phyloP scores from a whole-genome alignment of 495 filamentous ascomycete genomes.

The Baudoinia panamericana region DNA sequence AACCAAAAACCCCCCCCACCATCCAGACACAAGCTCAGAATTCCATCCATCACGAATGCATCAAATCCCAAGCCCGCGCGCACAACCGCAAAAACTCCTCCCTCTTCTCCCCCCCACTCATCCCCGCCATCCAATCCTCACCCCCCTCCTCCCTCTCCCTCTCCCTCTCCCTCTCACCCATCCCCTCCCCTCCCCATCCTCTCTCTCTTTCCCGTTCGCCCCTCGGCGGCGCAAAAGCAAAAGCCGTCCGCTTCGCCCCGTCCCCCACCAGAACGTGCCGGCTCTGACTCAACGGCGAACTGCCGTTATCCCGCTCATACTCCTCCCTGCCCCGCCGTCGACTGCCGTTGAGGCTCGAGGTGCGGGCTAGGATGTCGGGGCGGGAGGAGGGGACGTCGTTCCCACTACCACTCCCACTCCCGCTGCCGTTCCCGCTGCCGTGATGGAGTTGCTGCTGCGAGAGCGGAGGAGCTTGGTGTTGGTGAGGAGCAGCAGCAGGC shows the following conservation, averaged over 20 bases:
- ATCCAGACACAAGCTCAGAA: too few relatives aligned
- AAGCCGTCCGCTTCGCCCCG: slow-evolving; percentile 17
- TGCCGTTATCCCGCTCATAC: slow-evolving; percentile 75
- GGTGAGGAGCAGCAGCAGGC: slow-evolving; percentile 7
- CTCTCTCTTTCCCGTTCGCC: too few relatives aligned
- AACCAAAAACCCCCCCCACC: too few relatives aligned
- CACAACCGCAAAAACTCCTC: slow-evolving; percentile 86
- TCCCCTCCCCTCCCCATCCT: slow-evolving; percentile 35
- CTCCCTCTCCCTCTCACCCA: slow-evolving; percentile 61
- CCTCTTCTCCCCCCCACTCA: slow-evolving; percentile 53
- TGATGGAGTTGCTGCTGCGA: slow-evolving; percentile 1
- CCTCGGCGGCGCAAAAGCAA: slow-evolving; percentile 8
- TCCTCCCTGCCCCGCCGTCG: slow-evolving; percentile 57
- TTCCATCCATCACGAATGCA: slow-evolving; percentile 68
- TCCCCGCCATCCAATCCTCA: slow-evolving; percentile 71
- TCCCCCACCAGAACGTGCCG: too few relatives aligned
- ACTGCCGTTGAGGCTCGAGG: slow-evolving; percentile 26
- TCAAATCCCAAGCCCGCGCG: slow-evolving; percentile 85
- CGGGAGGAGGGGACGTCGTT: too few relatives aligned
- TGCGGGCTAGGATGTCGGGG: slow-evolving; percentile 29
- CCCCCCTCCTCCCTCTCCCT: slow-evolving; percentile 55
- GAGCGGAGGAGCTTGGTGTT: background rate
- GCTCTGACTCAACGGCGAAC: slow-evolving; percentile 43
- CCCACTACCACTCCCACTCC: too few relatives aligned
- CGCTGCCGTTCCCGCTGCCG: background rate